Conservation (phyloP, 495 filamentous ascomycete genomes). For the Penicillium chermesinum region DNA sequence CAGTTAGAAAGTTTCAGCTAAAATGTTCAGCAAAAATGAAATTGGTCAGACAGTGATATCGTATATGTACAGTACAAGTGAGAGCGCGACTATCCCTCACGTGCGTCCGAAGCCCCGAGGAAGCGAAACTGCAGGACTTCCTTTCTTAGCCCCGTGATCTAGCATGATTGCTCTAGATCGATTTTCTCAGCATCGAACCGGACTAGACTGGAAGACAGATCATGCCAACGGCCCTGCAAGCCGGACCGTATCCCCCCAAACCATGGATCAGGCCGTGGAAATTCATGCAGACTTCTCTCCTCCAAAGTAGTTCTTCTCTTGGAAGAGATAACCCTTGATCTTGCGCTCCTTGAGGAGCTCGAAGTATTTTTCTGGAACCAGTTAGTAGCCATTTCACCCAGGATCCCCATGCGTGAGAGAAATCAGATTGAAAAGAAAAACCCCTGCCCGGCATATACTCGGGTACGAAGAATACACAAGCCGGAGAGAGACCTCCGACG, state of each 20-base stretch:
- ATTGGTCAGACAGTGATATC: conserved; percentile 25
- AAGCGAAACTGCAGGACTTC: not conserved
- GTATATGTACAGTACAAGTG: conserved; percentile 25
- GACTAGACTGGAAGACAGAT: not conserved
- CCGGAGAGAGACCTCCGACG: no score
- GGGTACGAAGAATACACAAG: no score
- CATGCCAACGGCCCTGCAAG: not conserved
- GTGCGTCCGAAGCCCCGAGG: not conserved
- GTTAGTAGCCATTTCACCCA: not conserved
- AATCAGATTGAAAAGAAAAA: not conserved
- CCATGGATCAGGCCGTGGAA: not conserved
- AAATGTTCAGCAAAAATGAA: conserved; percentile 10
- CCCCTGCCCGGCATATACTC: not conserved
- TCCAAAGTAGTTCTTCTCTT: conserved; percentile 80
- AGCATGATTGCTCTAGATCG: not conserved
- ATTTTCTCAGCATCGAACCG: not conserved
- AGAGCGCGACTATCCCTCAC: conserved; percentile 3
- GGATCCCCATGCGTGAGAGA: no score
- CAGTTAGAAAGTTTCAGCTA: not conserved
- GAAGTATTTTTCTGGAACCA: conserved; percentile 76
- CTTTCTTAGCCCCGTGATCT: not conserved
- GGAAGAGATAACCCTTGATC: conserved; percentile 82
- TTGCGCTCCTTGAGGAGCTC: conserved; percentile 79
- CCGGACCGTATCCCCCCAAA: not conserved
- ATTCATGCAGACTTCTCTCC: conserved; percentile 14